A percentile compares a stretch with the other conserved stretches of the same genome.
Evolutionary conservation across 169 alveolate species (phyloP).

Genomic region (Plasmodium vivax): DNA sequence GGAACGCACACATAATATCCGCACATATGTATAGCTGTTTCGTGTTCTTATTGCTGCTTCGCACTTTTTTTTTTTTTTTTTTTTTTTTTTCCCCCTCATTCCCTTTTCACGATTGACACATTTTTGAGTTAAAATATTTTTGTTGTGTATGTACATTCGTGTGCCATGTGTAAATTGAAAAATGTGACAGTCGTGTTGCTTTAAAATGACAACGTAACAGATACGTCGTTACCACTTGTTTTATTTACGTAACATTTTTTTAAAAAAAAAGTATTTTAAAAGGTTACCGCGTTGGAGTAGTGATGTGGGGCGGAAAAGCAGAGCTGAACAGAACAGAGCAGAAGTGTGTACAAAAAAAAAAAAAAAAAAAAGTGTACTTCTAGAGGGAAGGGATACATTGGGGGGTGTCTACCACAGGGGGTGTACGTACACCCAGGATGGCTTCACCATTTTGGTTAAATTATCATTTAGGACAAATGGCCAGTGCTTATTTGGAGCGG

Average conservation of each 20-base stretch:
- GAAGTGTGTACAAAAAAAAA: neutral
- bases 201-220: neutral
- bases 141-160: neutral
- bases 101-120: neutral
- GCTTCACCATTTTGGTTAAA: neutral
- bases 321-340: neutral
- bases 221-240: neutral
- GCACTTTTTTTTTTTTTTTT: neutral
- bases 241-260: neutral
- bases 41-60: neutral
- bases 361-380: neutral
- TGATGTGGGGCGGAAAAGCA: neutral
- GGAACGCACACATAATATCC: neutral
- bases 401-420: neutral
- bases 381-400: neutral
- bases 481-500: neutral
- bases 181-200: neutral
- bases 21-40: neutral
- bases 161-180: neutral
- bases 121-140: neutral
- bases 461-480: neutral
- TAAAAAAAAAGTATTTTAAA: neutral
- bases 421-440: neutral
- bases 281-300: neutral
- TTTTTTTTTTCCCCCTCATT: neutral